Evolutionary conservation across 805 yeast genomes (phyloP), one percentile per base, ranked within the genome.

Genomic region (Saccharomycopsis olivae): DNA sequence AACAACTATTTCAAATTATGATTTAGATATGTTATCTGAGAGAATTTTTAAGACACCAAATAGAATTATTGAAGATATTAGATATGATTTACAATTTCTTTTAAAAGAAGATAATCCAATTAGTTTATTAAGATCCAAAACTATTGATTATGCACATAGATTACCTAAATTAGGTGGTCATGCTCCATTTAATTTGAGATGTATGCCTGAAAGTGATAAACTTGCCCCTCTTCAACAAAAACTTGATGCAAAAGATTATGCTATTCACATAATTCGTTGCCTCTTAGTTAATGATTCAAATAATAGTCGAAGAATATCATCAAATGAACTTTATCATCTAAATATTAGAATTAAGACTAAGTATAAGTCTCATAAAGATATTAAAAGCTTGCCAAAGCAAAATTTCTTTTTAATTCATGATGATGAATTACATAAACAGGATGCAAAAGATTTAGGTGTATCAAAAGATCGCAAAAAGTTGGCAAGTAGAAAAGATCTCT

Each of bases 41-140:
- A 14, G 20, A 16, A n/a, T 30, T 8, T 15, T 30, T 58, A 82
- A 81, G 50, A 79, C 89, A 0, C 57, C 78, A 4, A 81, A 81
- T 50, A 61, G 89, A 40, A 62, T 82, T 16, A 49, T 80, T 17
- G 86, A 78, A 53, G 89, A 81, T 51, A 52, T 81, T 23, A 60
- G 69, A 38, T 66, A 62, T 23, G 71, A 66, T 43, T 53, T 68
- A 6, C 47, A 57, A 24, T 64, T 66, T 44, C 41, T 60, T 3
- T 24, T 38, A 8, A 28, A 33, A 29, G 29, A 47, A 4, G 36
- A 47, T 4, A 16, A 6, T 9, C 27, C n/a, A 9, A 25, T 28
- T n/a, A 62, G 63, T 13, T 48, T 63, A 9, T 40, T 63, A 15
- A 46, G 47, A 2, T 27, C 40, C n/a, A 34, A 15, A 18, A 43